Evolutionary conservation across 2,329 filamentous ascomycete species (phyloP).

Genomic region (Lojkania enalia): DNA sequence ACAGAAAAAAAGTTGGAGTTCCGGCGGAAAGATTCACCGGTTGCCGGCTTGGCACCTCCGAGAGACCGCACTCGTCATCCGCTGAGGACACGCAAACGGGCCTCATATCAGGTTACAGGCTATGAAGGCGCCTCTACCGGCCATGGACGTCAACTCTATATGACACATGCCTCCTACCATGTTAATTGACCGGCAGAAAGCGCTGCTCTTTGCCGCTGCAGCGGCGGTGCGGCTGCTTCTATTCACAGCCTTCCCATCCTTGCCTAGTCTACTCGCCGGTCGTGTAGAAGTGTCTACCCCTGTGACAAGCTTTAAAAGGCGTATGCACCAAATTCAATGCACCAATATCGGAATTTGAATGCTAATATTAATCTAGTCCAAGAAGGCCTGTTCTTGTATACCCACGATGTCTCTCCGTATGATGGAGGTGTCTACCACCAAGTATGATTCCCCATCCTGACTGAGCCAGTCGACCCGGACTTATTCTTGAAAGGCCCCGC

Average conservation of each 20-base stretch:
- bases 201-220: conserved; percentile 73
- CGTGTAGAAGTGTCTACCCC: conserved; percentile 97
- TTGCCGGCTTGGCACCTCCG: conserved; percentile 19
- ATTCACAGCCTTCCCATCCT: conserved; percentile 76
- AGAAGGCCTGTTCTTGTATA: conserved; percentile 94
- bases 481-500: conserved; percentile 66
- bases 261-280: conserved; percentile 83
- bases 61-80: background rate
- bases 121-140: background rate
- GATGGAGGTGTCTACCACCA: conserved; percentile 84
- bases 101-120: background rate
- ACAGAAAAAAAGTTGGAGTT: conserved; percentile 38
- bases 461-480: background rate
- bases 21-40: conserved; percentile 19
- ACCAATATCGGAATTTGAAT: background rate
- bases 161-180: conserved; percentile 39
- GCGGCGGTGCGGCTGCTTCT: conserved; percentile 78
- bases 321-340: conserved; percentile 57
- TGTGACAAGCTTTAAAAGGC: conserved; percentile 95
- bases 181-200: conserved; percentile 62
- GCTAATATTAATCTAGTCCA: conserved; percentile 65
- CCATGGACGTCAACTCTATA: conserved; percentile 21
- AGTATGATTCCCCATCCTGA: conserved; percentile 41
- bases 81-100: background rate
- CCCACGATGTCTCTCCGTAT: conserved; percentile 94